Base-by-base conservation (phyloP, 2,329 filamentous ascomycete species). In the Cladophialophora bantiana region DNA sequence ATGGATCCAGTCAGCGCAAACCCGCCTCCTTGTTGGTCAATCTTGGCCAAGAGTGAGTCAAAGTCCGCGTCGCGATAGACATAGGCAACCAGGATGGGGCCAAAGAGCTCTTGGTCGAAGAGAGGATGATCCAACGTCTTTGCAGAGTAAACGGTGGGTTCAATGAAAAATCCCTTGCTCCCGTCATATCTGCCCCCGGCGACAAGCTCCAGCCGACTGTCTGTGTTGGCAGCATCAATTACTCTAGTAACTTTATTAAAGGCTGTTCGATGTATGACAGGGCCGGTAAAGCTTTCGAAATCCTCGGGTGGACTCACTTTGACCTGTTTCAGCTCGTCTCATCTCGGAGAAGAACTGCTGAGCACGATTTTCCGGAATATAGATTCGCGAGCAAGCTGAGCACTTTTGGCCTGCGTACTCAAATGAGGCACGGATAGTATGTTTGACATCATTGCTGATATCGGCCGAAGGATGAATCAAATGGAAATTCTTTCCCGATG, bases 371-470 rank as follows among this genome's bases (percentile, higher is more conserved):
- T 85, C 83, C 36, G 91, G 87, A 3, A 93, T 86, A 79, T 94
- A 94, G 62, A 87, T 79, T 40, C 91, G 86, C 50, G 90, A 92
- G n/a, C 89, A 91, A 59, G 91, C 91, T 73, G 88, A 91, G 83
- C 91, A 94, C 79, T 94, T 94, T 77, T 94, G 91, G 40, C 91
- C 91, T 77, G 93, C 90, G 81, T 87, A 94, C 79, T 94, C 91
- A 74, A 94, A 94, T 2, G 91, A 90, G 54, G 90, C 91, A 62
- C 91, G 89, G 34, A 94, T 86, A 1, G 90, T 93, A 77, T 93
- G 89, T 70, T 89, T 83, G 48, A 86, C 90, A 13, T 90, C 90
- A 74, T 93, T 93, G 67, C 87, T 80, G 57, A 93, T 79, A 69
- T 93, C 89, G 34, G 91, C 91, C 9, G 87, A 88, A 13, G 82